Percentiles rank a stretch among this genome's conserved stretches.
Evolutionary conservation across 805 yeast species (phyloP).

Genomic region (Myxozyma lipomycoides): DNA sequence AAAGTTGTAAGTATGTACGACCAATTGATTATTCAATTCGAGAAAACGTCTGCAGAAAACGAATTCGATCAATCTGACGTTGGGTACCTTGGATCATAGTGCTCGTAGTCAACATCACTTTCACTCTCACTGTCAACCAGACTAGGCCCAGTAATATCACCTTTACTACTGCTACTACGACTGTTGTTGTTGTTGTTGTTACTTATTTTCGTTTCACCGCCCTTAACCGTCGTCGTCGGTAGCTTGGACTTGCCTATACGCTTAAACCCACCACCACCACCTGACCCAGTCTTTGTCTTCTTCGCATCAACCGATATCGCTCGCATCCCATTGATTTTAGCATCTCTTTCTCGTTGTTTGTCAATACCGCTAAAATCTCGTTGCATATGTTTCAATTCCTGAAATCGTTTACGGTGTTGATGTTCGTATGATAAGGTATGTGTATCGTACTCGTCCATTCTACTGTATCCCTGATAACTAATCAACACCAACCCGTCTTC

Average conservation of each 20-base stretch:
- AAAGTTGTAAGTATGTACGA: too few species aligned
- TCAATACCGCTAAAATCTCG: slow-evolving; percentile 13
- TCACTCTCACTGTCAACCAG: slow-evolving; percentile 16
- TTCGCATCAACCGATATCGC: slow-evolving; percentile 8
- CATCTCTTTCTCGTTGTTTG: slow-evolving; percentile 24
- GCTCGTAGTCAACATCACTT: slow-evolving; percentile 17
- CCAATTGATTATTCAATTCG: too few species aligned
- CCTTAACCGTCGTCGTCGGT: too few species aligned
- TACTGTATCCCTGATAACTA: slow-evolving; percentile 21
- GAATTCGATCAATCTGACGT: slow-evolving; percentile 14
- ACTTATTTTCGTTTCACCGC: too few species aligned
- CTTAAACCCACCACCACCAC: slow-evolving; percentile 18
- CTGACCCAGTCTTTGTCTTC: background rate
- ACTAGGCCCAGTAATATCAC: background rate
- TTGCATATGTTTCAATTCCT: slow-evolving; percentile 26
- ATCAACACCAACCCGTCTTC: background rate
- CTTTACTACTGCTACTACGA: background rate
- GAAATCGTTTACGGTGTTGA: slow-evolving; percentile 24
- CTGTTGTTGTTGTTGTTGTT: background rate
- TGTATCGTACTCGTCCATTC: slow-evolving; percentile 27
- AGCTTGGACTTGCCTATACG: slow-evolving; percentile 14
- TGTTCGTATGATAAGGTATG: slow-evolving; percentile 28
- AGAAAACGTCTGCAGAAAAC: too few species aligned
- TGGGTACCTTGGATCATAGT: slow-evolving; percentile 23
- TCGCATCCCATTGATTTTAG: slow-evolving; percentile 20